Evolutionary conservation across 306 rosid species (phyloP).

Genomic region (Cucumis hystrix): DNA sequence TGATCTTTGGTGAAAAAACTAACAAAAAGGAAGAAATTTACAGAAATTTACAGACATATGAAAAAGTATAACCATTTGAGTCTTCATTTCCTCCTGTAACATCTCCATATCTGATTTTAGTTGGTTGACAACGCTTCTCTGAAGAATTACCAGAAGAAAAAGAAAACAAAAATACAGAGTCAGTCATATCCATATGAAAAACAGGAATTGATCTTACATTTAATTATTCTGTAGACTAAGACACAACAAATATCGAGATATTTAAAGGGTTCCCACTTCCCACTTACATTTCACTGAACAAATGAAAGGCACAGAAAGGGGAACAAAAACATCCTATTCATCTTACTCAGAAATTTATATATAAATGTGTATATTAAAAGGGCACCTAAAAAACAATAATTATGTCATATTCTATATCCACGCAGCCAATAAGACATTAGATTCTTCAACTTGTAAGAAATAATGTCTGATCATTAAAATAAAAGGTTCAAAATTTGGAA

Average conservation of each 20-base stretch:
- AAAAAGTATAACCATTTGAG: conserved; percentile 51
- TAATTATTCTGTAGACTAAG: not conserved
- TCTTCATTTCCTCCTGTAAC: conserved; percentile 65
- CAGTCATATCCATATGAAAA: not conserved
- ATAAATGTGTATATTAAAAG: no score
- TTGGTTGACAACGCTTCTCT: conserved; percentile 75
- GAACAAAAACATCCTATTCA: not conserved
- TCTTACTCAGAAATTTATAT: not conserved
- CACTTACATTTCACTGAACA: not conserved
- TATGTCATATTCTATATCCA: not conserved
- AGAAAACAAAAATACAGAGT: conserved; percentile 1
- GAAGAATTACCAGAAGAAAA: conserved; percentile 17
- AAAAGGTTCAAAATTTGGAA: not conserved
- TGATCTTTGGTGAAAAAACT: not conserved
- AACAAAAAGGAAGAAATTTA: not conserved
- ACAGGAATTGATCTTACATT: not conserved
- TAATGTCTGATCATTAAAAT: not conserved
- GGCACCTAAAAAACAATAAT: not conserved
- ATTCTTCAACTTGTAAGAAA: not conserved
- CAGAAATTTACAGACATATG: not conserved
- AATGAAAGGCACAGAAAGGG: not conserved
- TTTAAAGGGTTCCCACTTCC: not conserved
- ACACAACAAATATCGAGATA: not conserved
- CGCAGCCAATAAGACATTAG: not conserved
- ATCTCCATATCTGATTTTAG: conserved; percentile 73